A percentile compares a stretch with the other conserved stretches of the same genome.
Conservation (phyloP, 2,329 filamentous ascomycete species). For the Fusarium odoratissimum region DNA sequence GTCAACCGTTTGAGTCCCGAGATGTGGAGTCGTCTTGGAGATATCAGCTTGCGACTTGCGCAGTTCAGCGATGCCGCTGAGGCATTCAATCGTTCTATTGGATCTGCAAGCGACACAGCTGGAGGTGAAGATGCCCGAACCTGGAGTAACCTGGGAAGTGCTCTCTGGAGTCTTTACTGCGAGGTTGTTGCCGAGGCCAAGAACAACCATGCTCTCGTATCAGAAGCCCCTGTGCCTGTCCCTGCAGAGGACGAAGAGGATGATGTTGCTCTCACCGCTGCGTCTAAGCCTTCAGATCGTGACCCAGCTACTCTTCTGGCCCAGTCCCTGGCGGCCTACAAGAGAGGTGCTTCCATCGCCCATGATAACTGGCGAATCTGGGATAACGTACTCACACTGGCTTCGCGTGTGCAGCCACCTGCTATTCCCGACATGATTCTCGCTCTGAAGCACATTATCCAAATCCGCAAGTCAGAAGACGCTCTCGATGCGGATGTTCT, state of each 20-base stretch:
- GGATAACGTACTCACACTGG: conserved; percentile 94
- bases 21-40: conserved; percentile 91
- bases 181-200: conserved; percentile 59
- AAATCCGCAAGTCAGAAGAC: conserved; percentile 81
- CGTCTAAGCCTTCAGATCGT: conserved; percentile 41
- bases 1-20: conserved; percentile 85
- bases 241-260: conserved; percentile 45
- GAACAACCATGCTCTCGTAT: conserved; percentile 40
- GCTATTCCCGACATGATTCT: conserved; percentile 80
- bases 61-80: conserved; percentile 83
- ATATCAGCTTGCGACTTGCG: conserved; percentile 82
- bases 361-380: conserved; percentile 92
- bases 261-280: conserved; percentile 40
- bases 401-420: conserved; percentile 79
- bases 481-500: conserved; percentile 82
- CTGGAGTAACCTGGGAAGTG: conserved; percentile 93
- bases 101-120: conserved; percentile 65
- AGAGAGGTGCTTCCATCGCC: conserved; percentile 85
- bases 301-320: conserved; percentile 72
- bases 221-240: conserved; percentile 36
- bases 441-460: conserved; percentile 79
- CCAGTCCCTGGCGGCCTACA: conserved; percentile 86
- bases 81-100: conserved; percentile 85
- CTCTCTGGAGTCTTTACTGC: conserved; percentile 77
- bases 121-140: conserved; percentile 92